Conservation (phyloP, 805 yeast genomes). For the Hanseniaspora mollemarum region DNA sequence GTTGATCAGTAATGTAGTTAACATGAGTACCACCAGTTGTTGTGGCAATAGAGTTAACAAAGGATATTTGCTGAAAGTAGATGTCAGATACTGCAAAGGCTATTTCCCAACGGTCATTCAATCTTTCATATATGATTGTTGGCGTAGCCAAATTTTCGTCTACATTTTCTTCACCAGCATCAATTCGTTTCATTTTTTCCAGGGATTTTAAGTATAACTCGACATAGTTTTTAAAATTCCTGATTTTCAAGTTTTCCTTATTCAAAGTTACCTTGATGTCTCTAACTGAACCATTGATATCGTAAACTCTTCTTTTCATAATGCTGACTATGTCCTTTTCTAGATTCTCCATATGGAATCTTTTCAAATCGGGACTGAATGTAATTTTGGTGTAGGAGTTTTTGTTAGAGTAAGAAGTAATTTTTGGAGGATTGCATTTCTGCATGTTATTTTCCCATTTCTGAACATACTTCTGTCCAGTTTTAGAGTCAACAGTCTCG, state of each 20-base stretch:
- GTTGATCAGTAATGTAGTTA: slow-evolving; percentile 71
- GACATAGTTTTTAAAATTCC: slow-evolving; percentile 73
- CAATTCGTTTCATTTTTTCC: slow-evolving; percentile 34
- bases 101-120: slow-evolving; percentile 87
- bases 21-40: slow-evolving; percentile 96
- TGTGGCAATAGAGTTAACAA: slow-evolving; percentile 95
- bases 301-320: slow-evolving; percentile 85
- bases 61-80: slow-evolving; percentile 82
- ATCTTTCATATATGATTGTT: slow-evolving; percentile 62
- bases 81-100: slow-evolving; percentile 92
- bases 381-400: slow-evolving; percentile 78
- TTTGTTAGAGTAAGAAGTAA: slow-evolving; percentile 36
- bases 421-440: slow-evolving; percentile 61
- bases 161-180: slow-evolving; percentile 31
- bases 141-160: slow-evolving; percentile 32
- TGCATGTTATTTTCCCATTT: slow-evolving; percentile 84
- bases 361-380: slow-evolving; percentile 74
- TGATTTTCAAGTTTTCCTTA: slow-evolving; percentile 56
- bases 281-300: slow-evolving; percentile 83
- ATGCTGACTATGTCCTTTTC: slow-evolving; percentile 79
- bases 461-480: slow-evolving; percentile 58
- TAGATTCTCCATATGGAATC: slow-evolving; percentile 73
- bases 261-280: slow-evolving; percentile 71
- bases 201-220: slow-evolving; percentile 79
- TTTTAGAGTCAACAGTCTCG: slow-evolving; percentile 73